Conservation (phyloP, 371 early-diverging fungal genomes). For the Mucor sp. region DNA sequence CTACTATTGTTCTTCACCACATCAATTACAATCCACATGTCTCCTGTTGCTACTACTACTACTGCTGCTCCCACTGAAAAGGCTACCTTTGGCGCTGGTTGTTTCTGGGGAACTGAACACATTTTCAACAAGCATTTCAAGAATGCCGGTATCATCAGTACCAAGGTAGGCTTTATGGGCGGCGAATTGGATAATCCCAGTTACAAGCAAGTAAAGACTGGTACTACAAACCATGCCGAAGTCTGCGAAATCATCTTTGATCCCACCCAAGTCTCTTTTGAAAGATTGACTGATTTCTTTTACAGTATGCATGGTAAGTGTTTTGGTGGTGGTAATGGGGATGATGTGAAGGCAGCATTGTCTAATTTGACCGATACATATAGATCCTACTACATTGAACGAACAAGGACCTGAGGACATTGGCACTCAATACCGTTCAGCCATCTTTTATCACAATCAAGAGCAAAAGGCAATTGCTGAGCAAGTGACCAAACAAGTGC, state of each 20-base stretch:
- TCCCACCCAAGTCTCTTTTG: slow-evolving; percentile 66
- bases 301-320: slow-evolving; percentile 77
- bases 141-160: slow-evolving; percentile 49
- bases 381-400: slow-evolving; percentile 59
- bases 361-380: not conserved
- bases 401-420: slow-evolving; percentile 35
- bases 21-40: not conserved
- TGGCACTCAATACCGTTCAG: slow-evolving; percentile 68
- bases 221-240: slow-evolving; percentile 81
- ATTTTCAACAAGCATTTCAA: slow-evolving; percentile 65
- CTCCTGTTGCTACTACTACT: not conserved
- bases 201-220: slow-evolving; percentile 71
- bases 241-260: slow-evolving; percentile 77
- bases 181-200: slow-evolving; percentile 57
- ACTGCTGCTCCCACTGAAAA: slow-evolving; percentile 22
- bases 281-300: slow-evolving; percentile 74
- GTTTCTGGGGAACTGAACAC: slow-evolving; percentile 79
- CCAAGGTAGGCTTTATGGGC: slow-evolving; percentile 83
- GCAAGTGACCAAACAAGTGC: slow-evolving; percentile 59
- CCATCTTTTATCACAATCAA: slow-evolving; percentile 77
- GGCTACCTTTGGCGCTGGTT: slow-evolving; percentile 47
- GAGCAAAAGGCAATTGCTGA: slow-evolving; percentile 81
- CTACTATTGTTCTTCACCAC: not conserved
- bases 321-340: not conserved
- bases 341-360: not conserved